These are phyloP conservation scores for Grifola frondosa DNA, from an alignment of 1,284 basidiomycete species.

Conservation along the genomic window DNA sequence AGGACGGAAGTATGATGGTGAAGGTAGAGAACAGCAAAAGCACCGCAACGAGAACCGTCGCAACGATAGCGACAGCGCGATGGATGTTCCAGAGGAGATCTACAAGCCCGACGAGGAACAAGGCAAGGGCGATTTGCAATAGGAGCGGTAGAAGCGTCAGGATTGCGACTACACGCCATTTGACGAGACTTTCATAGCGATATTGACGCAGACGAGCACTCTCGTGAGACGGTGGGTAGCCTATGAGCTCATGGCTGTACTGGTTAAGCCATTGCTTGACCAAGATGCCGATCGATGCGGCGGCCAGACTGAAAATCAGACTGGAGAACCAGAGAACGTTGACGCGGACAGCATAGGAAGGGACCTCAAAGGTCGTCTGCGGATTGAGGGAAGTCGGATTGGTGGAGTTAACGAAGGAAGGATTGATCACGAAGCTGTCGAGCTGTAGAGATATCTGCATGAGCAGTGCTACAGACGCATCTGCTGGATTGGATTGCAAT, in stretches of 20 bases:
- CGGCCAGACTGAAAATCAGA: no score
- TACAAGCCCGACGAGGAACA: slow-evolving; percentile 18
- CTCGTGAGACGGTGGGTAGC: no score
- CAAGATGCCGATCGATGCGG: no score
- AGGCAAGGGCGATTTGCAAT: slow-evolving; percentile 12
- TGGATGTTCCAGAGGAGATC: slow-evolving; percentile 15
- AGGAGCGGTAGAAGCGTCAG: slow-evolving; percentile 14
- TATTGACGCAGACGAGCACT: slow-evolving; percentile 11
- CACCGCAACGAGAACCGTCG: slow-evolving; percentile 7
- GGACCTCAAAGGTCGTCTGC: no score
- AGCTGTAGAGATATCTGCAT: slow-evolving; percentile 5
- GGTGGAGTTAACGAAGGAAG: slow-evolving; percentile 1
- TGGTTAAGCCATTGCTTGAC: no score
- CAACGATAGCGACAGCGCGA: slow-evolving; percentile 9
- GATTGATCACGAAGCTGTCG: slow-evolving; percentile 1
- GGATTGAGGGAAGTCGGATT: no score
- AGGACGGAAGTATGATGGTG: slow-evolving; percentile 9
- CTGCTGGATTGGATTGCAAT: background rate
- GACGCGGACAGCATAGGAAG: no score
- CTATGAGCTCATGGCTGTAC: no score
- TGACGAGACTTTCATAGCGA: slow-evolving; percentile 8
- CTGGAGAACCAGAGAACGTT: no score
- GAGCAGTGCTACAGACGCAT: slow-evolving; percentile 1
- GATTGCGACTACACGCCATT: slow-evolving; percentile 12
- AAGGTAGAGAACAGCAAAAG: slow-evolving; percentile 9